Percentiles rank a stretch among this genome's conserved stretches.
Conservation (phyloP, 371 early-diverging fungal genomes). For the Blakeslea trispora region DNA sequence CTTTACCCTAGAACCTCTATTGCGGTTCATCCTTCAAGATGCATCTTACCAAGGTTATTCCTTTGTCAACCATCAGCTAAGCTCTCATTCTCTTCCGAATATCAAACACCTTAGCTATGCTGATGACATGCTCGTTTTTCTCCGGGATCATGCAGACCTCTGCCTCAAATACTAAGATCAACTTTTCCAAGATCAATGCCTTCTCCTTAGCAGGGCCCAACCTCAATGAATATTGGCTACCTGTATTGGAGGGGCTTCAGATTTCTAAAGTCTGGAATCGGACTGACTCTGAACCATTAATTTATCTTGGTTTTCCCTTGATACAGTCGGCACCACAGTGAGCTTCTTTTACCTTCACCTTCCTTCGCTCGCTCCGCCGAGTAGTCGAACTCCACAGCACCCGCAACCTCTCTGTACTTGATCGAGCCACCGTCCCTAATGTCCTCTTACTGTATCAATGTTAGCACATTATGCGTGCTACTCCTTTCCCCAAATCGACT, state of each 20-base stretch:
- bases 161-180: constrained; percentile 3
- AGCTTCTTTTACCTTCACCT: background rate
- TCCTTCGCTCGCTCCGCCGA: background rate
- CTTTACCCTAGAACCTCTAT: background rate
- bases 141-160: background rate
- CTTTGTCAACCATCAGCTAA: background rate
- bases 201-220: constrained; percentile 3
- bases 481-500: background rate
- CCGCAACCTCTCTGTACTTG: constrained; percentile 2
- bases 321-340: background rate
- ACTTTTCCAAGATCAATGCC: background rate
- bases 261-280: background rate
- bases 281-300: background rate
- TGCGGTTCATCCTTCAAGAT: background rate
- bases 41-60: background rate
- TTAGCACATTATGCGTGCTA: constrained; percentile 27
- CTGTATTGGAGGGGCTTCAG: background rate
- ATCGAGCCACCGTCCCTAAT: constrained; percentile 7
- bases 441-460: constrained; percentile 9
- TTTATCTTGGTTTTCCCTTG: constrained; percentile 8
- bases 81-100: background rate
- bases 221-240: constrained; percentile 1
- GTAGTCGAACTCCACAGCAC: background rate
- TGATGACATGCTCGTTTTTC: constrained; percentile 8
- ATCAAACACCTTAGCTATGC: constrained; percentile 10